Evolutionary conservation across 805 yeast genomes (phyloP), one percentile per base, ranked within the genome.

Genomic region (Candida montana): DNA sequence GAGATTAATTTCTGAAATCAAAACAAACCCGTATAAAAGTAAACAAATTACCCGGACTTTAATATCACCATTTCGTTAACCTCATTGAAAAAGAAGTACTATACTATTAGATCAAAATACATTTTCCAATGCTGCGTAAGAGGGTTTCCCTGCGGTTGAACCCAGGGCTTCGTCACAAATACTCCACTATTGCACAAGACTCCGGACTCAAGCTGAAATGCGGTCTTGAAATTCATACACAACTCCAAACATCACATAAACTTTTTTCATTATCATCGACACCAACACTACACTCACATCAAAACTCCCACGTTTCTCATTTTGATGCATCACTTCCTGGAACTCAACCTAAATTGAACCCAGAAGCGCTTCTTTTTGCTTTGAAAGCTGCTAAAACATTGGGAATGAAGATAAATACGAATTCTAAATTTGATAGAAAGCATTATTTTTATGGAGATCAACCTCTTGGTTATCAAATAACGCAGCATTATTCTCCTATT

Each of bases 401-500:
- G 39, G 70, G 81, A 27, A 75, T 87, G 44, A 57, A 68, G 0
- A 71, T 93, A 13, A 75, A 75, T 44, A 49, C 61, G 0, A 48
- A 55, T 7, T 83, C 91, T 1, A 68, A 81, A 1, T 93, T 93
- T 60, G 99, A 93, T 57, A 69, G 99, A 50, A 93, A 93, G 61
- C 99, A 93, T 59, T 93, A 93, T 60, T 89, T 93, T 61, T 93
- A 93, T 60, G 91, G 90, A 1, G 99, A 93, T 61, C 98, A 93
- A 59, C 99, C 99, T 0, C 63, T 84, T 40, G 99, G 99, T 1
- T 93, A 89, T 62, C 99, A 93, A 59, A 83, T 93, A 37, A 93
- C 99, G 0, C 99, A 93, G 62, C 85, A 79, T 55, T 87, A 75
- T 58, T 71, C 72, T 28, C 97, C 98, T 1, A 67, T 86, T 35